A percentile compares a stretch with the other conserved stretches of the same genome.
phyloP scores from a whole-genome alignment of 306 rosid genomes.

The Malus orientalis region DNA sequence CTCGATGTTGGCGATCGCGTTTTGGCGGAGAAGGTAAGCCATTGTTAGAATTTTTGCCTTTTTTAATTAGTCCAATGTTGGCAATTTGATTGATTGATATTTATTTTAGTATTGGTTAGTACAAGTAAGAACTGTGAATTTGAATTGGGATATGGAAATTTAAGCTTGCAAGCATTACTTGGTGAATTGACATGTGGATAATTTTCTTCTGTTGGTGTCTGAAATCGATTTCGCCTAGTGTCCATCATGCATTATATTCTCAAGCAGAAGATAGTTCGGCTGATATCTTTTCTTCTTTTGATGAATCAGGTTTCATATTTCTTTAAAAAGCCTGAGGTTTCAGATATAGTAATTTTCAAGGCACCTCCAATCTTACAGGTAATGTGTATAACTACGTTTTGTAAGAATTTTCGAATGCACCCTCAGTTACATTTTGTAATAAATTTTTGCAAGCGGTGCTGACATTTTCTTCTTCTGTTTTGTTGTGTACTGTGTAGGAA shows the following conservation, averaged over 20 bases:
- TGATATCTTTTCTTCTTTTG: slow-evolving; percentile 1
- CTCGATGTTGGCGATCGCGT: slow-evolving; percentile 89
- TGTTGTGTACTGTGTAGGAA: slow-evolving; percentile 36
- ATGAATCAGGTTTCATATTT: slow-evolving; percentile 64
- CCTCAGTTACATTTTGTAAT: background rate
- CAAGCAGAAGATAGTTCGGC: background rate
- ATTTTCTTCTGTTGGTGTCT: background rate
- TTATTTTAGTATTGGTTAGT: background rate
- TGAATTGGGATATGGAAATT: background rate
- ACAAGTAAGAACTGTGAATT: background rate
- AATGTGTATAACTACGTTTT: background rate
- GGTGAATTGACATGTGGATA: background rate
- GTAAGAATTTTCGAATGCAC: background rate
- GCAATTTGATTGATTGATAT: background rate
- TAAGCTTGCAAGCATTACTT: background rate
- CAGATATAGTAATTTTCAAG: slow-evolving; percentile 86
- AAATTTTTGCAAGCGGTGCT: background rate
- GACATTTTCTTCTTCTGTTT: slow-evolving; percentile 2
- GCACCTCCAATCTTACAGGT: slow-evolving; percentile 80
- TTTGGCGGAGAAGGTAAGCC: slow-evolving; percentile 83
- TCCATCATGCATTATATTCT: background rate
- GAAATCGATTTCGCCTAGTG: background rate
- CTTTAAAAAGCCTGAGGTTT: slow-evolving; percentile 81
- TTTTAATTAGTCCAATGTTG: background rate
- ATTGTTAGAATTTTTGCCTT: background rate